These are phyloP conservation scores for Zizania latifolia DNA, from an alignment of 176 grass and related monocot genomes.

Conservation along the genomic window DNA sequence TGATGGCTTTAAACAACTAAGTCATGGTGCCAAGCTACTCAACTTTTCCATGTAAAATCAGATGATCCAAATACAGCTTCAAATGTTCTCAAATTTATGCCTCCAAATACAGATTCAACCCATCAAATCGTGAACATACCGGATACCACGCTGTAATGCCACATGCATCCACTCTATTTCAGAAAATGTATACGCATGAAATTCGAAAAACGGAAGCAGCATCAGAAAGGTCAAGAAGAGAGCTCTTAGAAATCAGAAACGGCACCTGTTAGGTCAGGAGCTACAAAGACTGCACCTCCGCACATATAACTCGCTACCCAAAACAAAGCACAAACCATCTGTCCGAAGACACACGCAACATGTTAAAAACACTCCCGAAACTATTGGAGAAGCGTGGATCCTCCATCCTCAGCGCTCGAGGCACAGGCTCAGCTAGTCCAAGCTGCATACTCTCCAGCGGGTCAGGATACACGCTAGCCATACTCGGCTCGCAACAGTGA, in stretches of 20 bases:
- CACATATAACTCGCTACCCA: slow-evolving; percentile 28
- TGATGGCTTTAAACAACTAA: no score
- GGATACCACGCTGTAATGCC: no score
- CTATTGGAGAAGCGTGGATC: not conserved
- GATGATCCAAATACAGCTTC: no score
- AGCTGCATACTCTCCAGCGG: slow-evolving; percentile 31
- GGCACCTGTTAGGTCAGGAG: slow-evolving; percentile 37
- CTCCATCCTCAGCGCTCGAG: slow-evolving; percentile 28
- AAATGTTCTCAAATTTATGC: no score
- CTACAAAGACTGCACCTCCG: slow-evolving; percentile 29
- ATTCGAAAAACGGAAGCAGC: no score
- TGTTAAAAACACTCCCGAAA: slow-evolving; percentile 42
- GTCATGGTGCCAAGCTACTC: no score
- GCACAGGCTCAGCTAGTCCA: no score
- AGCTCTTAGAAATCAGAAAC: slow-evolving; percentile 18
- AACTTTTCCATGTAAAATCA: no score
- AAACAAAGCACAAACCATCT: slow-evolving; percentile 20
- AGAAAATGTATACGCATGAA: no score
- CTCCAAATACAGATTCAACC: no score
- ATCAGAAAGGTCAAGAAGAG: not conserved
- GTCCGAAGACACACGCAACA: slow-evolving; percentile 35
- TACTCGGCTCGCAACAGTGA: slow-evolving; percentile 15
- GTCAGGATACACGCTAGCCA: not conserved
- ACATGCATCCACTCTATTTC: no score
- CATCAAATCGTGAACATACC: no score